Evolutionary conservation across 768 basidiomycete species (phyloP), one percentile per base, ranked within the genome.

Genomic region (Tubosaeta sp.): DNA sequence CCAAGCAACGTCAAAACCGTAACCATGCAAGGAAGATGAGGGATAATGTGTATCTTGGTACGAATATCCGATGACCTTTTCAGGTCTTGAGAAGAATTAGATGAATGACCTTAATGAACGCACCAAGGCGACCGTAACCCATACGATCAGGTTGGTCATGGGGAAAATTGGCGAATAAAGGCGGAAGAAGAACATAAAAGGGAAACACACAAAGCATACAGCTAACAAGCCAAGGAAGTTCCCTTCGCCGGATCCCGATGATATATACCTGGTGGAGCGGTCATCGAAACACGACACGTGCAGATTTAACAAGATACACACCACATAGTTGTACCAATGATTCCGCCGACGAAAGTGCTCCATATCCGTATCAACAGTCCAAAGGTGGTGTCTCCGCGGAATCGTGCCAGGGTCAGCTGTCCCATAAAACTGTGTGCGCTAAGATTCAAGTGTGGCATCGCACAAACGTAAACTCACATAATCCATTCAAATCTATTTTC

Each of bases 121-220:
- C 51, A 87, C 87, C 71, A 89, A 64, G 22, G 74, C 72, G 11
- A 74, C 59, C 1, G 87, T 90, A 8, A 86, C 78, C 59, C 82
- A 83, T 60, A 84, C 79, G 17, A 89, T 78, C 27, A 88, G 71
- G 48, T 83, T 83, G n/a, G 80, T 83, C 75, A 91, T 80, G 0
- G 85, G 84, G 1, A 82, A 76, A 9, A 81, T 83, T 1, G 89
- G 86, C 76, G 79, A 87, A 67, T 91, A 87, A 19, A 91, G 65
- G 43, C 85, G 72, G n/a, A 78, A 74, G 59, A 79, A 88, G 65
- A 84, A 84, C 59, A 91, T 77, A 58, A 86, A 73, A 0, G 90
- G 91, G 61, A 85, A 88, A 50, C 80, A 82, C 3, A 90, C 80
- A 7, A 79, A 81, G 44, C 79, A 79, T 0, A 83, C 78, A 0